Base-by-base conservation (phyloP, 345 rosid species). In the Salix dunnii region DNA sequence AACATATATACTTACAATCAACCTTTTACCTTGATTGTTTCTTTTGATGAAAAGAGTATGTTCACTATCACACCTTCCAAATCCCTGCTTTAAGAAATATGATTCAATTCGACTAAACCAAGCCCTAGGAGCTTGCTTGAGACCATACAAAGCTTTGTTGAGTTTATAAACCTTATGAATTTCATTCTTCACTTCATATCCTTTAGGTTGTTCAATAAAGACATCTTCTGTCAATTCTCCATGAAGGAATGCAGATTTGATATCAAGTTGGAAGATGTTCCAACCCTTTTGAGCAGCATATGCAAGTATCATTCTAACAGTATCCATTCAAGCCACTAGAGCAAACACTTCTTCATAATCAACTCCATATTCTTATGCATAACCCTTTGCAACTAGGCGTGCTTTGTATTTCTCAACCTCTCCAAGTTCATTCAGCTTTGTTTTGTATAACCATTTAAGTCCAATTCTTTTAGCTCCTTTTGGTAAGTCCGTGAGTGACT, bases 271-370 rank as follows among this genome's bases (percentile, higher is more conserved):
- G 33, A 31, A 30, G 31, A 30, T 30, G 2, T 30, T 30, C 74
- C 74, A 71, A 17, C 74, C 17, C 35, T 20, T 71, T 31, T 71
- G 74, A 4, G 74, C 64, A 14, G 74, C 74, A 53, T 49, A 43
- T 10, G 74, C 43, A 5, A 71, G 33, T 2, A 71, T 71, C 63
- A 30, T 71, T 51, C 64, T 23, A 3, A 71, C 31, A 30, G 31
- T 30, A 2, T 30, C 31, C 31, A 30, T 30, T 30, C 31, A 3
- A 30, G 31, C 31, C 31, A 30, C 31, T 1, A 3, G 31, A n/a
- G n/a, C n/a, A n/a, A n/a, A n/a, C n/a, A n/a, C n/a, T n/a, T n/a
- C n/a, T n/a, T n/a, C n/a, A n/a, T n/a, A n/a, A n/a, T n/a, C n/a
- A n/a, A n/a, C n/a, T n/a, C n/a, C n/a, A n/a, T n/a, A n/a, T n/a